phyloP scores from a whole-genome alignment of 2,329 filamentous ascomycete genomes.

The Zasmidium cellare region DNA sequence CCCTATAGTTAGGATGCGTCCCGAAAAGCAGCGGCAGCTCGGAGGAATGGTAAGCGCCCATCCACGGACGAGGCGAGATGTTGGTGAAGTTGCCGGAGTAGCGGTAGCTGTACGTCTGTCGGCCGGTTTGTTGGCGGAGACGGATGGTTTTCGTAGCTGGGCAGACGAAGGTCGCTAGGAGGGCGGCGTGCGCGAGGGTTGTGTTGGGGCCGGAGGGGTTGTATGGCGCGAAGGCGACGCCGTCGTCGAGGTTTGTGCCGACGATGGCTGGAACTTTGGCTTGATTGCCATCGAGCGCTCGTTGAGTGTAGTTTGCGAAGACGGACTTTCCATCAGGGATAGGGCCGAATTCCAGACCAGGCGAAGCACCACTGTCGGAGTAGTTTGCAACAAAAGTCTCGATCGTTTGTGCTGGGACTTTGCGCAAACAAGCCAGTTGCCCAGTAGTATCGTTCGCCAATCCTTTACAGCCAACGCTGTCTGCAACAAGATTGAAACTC shows the following conservation, averaged over 20 bases:
- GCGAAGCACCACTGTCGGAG: conserved; percentile 18
- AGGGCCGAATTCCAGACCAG: conserved; percentile 32
- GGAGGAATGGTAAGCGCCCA: conserved; percentile 45
- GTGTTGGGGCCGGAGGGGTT: conserved; percentile 31
- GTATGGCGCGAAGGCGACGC: conserved; percentile 36
- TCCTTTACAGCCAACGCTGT: conserved; percentile 34
- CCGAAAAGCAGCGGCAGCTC: conserved; percentile 44
- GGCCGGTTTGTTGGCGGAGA: conserved; percentile 29
- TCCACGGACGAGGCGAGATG: conserved; percentile 40
- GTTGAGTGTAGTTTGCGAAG: conserved; percentile 28
- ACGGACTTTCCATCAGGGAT: conserved; percentile 28
- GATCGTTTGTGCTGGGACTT: conserved; percentile 12
- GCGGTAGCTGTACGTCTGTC: conserved; percentile 42
- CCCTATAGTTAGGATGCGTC: conserved; percentile 36
- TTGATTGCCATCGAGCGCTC: conserved; percentile 33
- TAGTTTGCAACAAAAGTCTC: conserved; percentile 19
- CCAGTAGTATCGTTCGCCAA: conserved; percentile 44
- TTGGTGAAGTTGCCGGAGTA: conserved; percentile 46
- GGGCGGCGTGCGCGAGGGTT: conserved; percentile 13
- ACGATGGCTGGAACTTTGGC: conserved; percentile 40
- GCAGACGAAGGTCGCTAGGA: conserved; percentile 30
- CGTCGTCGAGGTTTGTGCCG: conserved; percentile 39
- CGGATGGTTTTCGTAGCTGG: conserved; percentile 30
- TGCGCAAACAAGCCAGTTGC: conserved; percentile 20
- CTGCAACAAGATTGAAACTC: conserved; percentile 28